Evolutionary conservation across 306 rosid genomes (phyloP), one percentile per base, ranked within the genome.

Genomic region (Malus asiatica): DNA sequence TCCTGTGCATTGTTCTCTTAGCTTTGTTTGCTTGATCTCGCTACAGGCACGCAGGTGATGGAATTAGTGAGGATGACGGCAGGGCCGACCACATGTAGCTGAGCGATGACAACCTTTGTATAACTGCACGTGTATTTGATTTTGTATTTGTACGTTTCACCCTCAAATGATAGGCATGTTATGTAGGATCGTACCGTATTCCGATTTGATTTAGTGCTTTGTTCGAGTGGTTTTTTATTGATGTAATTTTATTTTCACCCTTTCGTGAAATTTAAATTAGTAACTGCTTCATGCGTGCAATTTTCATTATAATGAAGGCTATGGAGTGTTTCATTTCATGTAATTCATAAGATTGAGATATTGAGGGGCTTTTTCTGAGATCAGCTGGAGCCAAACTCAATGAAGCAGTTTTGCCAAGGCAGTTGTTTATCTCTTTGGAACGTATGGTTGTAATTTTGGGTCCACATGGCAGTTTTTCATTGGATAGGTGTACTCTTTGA

Each of bases 1-100:
- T 68, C 12, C 1, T 4, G 61, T 20, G 35, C 55, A 8, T 53
- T 75, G n/a, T 48, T 6, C 53, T 66, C 19, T 59, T 18, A 46
- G 45, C 77, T 14, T 45, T 3, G 35, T 35, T 12, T 76, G 23
- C 32, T 46, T 68, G 64, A 20, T 18, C 27, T 48, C 61, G 9
- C 70, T 71, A 83, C 93, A 93, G 98, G 83, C 98, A 93, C 40
- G 93, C 93, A 27, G 97, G 96, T 42, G 97, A 93, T 72, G 92
- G 91, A 22, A 82, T 66, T 71, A 65, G 78, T 7, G 96, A 93
- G 73, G 92, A 91, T 38, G 97, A 91, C 80, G 82, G 89, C 89
- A 85, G 97, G 87, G 79, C 87, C 66, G 97, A 93, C 79, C 96
- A 89, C 65, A 87, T 73, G 84, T 93, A 87, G 88, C 85, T 76